A percentile compares a stretch with the other conserved stretches of the same genome.
phyloP scores from a whole-genome alignment of 164 flowering plant genomes.

The Kingdonia uniflora region DNA sequence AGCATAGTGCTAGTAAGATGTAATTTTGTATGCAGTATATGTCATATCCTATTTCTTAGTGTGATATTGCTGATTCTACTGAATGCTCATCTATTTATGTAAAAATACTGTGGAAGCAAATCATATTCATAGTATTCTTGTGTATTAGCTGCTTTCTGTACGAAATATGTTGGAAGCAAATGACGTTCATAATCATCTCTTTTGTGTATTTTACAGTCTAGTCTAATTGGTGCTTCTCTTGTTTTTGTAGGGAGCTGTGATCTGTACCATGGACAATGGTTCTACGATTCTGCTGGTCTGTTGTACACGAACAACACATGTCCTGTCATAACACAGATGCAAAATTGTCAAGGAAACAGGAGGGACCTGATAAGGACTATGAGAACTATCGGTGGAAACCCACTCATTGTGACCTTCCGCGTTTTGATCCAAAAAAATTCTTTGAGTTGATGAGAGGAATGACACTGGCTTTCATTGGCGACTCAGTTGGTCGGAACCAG shows the following conservation, averaged over 20 bases:
- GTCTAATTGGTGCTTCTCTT: too few species aligned
- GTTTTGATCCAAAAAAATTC: constrained; percentile 22
- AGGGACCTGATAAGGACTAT: constrained; percentile 22
- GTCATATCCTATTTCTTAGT: too few species aligned
- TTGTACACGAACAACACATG: constrained; percentile 28
- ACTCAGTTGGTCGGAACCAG: constrained; percentile 35
- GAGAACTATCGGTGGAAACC: constrained; percentile 49
- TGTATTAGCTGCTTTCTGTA: too few species aligned
- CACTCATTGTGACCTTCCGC: constrained; percentile 23
- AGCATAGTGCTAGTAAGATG: too few species aligned
- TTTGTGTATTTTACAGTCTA: too few species aligned
- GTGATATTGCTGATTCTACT: too few species aligned
- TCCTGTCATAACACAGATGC: constrained; percentile 15
- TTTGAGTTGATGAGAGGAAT: constrained; percentile 19
- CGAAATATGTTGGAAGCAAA: too few species aligned
- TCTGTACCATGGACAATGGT: constrained; percentile 31
- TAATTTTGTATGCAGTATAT: too few species aligned
- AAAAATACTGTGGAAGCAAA: too few species aligned
- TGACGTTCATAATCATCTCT: too few species aligned
- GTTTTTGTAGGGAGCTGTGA: constrained; percentile 16
- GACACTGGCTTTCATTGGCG: constrained; percentile 31
- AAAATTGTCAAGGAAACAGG: constrained; percentile 29
- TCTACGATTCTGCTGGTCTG: constrained; percentile 16
- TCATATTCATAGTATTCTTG: too few species aligned
- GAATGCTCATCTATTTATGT: too few species aligned